phyloP scores from a whole-genome alignment of 148 eudicot species.

The Beta vulgaris region DNA sequence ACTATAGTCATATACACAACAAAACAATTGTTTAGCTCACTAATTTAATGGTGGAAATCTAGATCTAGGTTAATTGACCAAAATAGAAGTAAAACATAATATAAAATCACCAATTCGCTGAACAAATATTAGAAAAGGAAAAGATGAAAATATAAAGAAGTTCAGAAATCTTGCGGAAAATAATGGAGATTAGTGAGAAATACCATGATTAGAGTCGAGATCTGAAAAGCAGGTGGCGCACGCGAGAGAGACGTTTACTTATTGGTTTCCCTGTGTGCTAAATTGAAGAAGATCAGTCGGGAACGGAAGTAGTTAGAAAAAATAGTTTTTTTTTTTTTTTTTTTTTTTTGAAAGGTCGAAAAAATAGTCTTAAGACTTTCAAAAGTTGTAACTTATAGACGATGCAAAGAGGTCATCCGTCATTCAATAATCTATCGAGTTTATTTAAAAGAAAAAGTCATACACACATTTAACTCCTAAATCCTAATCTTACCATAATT shows the following conservation, averaged over 20 bases:
- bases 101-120: not conserved
- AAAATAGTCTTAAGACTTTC: no score
- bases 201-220: constrained; percentile 9
- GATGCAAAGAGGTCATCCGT: no score
- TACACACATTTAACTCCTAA: no score
- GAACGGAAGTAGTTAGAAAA: no score
- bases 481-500: no score
- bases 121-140: not conserved
- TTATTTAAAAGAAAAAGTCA: no score
- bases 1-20: not conserved
- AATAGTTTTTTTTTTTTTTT: no score
- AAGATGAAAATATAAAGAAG: not conserved
- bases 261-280: not conserved
- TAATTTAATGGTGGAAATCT: not conserved
- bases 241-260: not conserved
- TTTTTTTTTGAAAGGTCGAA: no score
- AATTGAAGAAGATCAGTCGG: no score
- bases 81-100: not conserved
- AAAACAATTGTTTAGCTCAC: not conserved
- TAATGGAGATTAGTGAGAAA: not conserved
- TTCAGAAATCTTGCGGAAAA: not conserved
- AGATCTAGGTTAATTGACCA: not conserved
- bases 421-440: no score
- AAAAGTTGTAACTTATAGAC: no score
- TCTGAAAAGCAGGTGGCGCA: not conserved